Evolutionary conservation across 106 monocot genomes (phyloP), one percentile per base, ranked within the genome.

Genomic region (Acorus calamus): DNA sequence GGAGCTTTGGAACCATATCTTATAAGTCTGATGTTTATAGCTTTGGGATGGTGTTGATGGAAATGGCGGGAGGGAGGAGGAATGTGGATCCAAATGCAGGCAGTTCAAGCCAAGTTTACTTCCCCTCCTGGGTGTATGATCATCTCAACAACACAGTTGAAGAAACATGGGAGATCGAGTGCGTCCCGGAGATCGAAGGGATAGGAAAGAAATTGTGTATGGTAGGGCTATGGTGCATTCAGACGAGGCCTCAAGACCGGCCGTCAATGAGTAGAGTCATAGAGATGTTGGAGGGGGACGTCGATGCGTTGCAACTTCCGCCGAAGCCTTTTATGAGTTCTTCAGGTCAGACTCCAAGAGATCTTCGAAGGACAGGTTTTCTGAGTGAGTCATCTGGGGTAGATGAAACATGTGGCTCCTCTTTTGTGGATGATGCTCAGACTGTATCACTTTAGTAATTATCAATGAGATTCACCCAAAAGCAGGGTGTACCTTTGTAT

Each of bases 1-100:
- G 78, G 63, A 78, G 62, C 63, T 83, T 83, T 56, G 83, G 83
- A 0, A 63, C 48, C 0, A 66, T 83, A 28, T 83, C 78, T 2
- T 41, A 71, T 43, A 83, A 75, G 49, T 75, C 78, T 2, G 78
- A 83, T 72, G 75, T 83, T 12, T 83, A 83, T 43, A 83, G 83
- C 13, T 83, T 78, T 43, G 78, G 83, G 50, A 79, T 83, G 83
- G 14, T 83, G 0, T 12, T 82, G 6, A 28, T 83, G 5, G 81
- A 82, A 46, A 73, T 82, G 69, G 73, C 70, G 4, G 70, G 74
- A 3, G 69, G 70, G 11, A 74, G 70, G 51, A 70, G 67, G 13
- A 82, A 77, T 73, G 66, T 60, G 1, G 70, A 78, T 52, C 74
- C 49, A 3, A 12, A n/a, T 43, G n/a, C 47, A 46, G 66, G 28